A percentile compares a stretch with the other conserved stretches of the same genome.
These are phyloP conservation scores for Royoungia palumana DNA, from an alignment of 768 basidiomycete species.

Conservation along the genomic window DNA sequence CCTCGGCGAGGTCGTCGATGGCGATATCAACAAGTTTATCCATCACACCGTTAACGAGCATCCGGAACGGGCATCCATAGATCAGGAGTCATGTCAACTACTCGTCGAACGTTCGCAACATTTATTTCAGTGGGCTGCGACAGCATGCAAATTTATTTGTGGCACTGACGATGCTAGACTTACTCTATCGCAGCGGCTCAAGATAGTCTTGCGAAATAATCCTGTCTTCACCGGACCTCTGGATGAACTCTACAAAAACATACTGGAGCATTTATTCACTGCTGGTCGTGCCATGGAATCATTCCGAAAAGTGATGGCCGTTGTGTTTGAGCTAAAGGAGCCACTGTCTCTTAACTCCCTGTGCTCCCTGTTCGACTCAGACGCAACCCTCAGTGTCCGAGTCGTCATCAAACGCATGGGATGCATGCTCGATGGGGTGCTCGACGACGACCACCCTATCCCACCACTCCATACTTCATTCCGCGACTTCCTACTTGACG, in stretches of 20 bases:
- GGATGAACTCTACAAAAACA: neutral
- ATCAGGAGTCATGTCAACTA: conserved; percentile 1
- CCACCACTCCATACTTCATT: too few species aligned
- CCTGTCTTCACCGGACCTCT: neutral
- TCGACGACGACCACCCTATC: neutral
- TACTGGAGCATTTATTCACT: neutral
- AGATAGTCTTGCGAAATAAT: neutral
- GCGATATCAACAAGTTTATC: too few species aligned
- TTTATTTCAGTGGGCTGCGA: too few species aligned
- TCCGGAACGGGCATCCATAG: neutral
- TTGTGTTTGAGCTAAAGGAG: too few species aligned
- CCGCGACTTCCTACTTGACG: conserved; percentile 2
- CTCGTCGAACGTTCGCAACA: too few species aligned
- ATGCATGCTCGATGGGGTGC: neutral
- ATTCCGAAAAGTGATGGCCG: neutral
- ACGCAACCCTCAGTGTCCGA: neutral
- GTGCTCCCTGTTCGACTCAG: neutral
- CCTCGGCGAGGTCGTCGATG: too few species aligned
- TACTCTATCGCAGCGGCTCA: too few species aligned
- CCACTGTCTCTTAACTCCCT: too few species aligned
- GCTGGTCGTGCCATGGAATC: neutral
- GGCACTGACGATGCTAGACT: too few species aligned
- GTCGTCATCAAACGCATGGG: neutral
- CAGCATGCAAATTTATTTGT: too few species aligned
- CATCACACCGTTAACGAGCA: neutral